These are phyloP conservation scores for Colletotrichum euphorbiae DNA, from an alignment of 2,329 filamentous ascomycete genomes.

Conservation along the genomic window DNA sequence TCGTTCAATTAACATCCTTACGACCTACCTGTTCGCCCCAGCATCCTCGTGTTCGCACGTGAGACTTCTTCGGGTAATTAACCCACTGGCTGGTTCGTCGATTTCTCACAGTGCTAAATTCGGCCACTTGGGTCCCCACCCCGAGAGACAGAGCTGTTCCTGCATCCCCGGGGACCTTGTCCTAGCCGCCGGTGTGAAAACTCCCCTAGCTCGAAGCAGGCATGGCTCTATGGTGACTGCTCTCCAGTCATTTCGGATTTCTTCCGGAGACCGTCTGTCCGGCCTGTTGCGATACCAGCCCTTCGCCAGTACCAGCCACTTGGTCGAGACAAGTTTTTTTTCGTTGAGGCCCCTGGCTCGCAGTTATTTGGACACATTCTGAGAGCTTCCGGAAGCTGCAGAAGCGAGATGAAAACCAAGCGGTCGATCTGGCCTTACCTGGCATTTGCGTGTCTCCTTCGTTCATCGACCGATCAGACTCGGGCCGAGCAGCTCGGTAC, in stretches of 20 bases:
- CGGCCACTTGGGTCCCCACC: slow-evolving; percentile 10
- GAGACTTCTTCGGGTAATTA: neutral
- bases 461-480: slow-evolving; percentile 1
- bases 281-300: neutral
- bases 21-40: slow-evolving; percentile 18
- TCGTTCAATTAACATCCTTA: neutral
- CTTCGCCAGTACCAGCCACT: slow-evolving; percentile 2
- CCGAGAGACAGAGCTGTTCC: slow-evolving; percentile 12
- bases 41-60: slow-evolving; percentile 30
- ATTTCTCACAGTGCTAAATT: slow-evolving; percentile 15
- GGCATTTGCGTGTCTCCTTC: neutral
- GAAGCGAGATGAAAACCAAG: slow-evolving; percentile 21
- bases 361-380: neutral
- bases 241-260: slow-evolving; percentile 24
- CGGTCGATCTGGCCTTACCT: neutral
- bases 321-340: slow-evolving; percentile 1
- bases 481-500: slow-evolving; percentile 10
- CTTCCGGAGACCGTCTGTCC: slow-evolving; percentile 8
- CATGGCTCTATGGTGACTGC: slow-evolving; percentile 11
- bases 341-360: neutral
- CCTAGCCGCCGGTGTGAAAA: slow-evolving; percentile 3
- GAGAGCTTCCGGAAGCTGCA: neutral
- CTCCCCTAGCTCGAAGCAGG: neutral
- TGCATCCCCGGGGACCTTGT: slow-evolving; percentile 10
- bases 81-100: slow-evolving; percentile 9